phyloP scores from a whole-genome alignment of 1,284 basidiomycete genomes.

The Thecaphora thlaspeos region DNA sequence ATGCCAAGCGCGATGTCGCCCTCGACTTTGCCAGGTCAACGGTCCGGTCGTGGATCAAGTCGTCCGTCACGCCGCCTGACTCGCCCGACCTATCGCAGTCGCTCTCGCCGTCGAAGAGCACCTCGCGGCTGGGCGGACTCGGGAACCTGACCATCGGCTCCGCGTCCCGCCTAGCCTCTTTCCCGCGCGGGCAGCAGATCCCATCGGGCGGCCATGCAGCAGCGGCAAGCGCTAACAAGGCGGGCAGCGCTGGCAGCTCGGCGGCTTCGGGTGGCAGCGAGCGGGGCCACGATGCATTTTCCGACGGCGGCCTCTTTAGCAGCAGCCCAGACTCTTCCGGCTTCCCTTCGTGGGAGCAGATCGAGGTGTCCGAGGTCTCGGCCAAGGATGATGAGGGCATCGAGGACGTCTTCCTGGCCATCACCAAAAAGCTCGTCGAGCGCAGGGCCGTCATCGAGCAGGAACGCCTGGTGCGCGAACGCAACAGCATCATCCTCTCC shows the following conservation, averaged over 20 bases:
- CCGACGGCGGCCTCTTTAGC: not conserved
- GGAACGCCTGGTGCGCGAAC: constrained; percentile 12
- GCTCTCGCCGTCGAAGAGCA: constrained; percentile 69
- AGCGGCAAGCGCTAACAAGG: constrained; percentile 9
- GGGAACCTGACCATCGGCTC: constrained; percentile 41
- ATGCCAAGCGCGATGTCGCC: constrained; percentile 62
- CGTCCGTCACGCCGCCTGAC: constrained; percentile 1
- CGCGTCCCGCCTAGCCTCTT: constrained; percentile 17
- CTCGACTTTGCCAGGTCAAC: constrained; percentile 70
- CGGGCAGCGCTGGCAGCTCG: constrained; percentile 17
- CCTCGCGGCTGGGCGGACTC: constrained; percentile 71
- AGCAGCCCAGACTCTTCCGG: constrained; percentile 8
- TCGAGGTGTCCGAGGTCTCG: constrained; percentile 43
- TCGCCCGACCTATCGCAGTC: not conserved
- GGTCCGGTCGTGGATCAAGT: constrained; percentile 61
- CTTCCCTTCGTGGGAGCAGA: constrained; percentile 17
- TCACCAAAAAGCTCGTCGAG: constrained; percentile 44
- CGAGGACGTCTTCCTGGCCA: constrained; percentile 39
- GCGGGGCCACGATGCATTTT: constrained; percentile 3
- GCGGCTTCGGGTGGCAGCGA: constrained; percentile 19
- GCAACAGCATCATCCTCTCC: constrained; percentile 26
- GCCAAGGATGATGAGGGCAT: constrained; percentile 39
- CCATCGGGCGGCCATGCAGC: not conserved
- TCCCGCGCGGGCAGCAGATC: constrained; percentile 10
- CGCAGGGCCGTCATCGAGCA: constrained; percentile 27